Base-by-base conservation (phyloP, 2,329 filamentous ascomycete genomes). In the Bipolaris cookei region DNA sequence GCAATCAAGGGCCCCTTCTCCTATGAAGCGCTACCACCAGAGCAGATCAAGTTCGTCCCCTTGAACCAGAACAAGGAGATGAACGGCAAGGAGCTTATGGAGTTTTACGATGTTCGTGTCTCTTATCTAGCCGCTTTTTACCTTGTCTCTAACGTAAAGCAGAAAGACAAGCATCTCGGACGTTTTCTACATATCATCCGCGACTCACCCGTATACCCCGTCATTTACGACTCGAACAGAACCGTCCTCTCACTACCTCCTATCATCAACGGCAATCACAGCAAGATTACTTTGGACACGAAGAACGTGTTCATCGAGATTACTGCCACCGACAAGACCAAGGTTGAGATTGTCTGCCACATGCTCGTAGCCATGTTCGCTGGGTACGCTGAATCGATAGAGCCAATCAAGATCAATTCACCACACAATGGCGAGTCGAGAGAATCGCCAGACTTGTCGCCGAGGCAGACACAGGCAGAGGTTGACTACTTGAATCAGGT, bases 321-420 rank as follows among this genome's bases (percentile, higher is more conserved):
- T 70, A 99, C 95, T 6, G 96, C 93, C 38, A 94, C 92, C 38
- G 95, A 99, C 76, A 88, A 90, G 74, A 99, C 96, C 25, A 99
- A 99, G 82, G 85, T 98, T 42, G 93, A 97, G 68, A 91, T 99
- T 64, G 94, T 97, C 59, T 91, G 90, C 79, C 92, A 96, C 76
- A 97, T 97, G 74, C 89, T 99, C 76, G 91, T 97, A 39, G 87
- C 94, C 71, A 99, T 99, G 94, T 99, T 99, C 84, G 96, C 91
- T 43, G 85, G 88, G 73, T 97, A 98, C 80, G 93, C 91, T 72
- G 91, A 97, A 73, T 95, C 92, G 49, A 87, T 99, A 67, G 95
- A 99, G 79, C 93, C 95, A 4, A 88, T 99, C 69, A 89, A 94
- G 77, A 91, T 99, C 70, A 84, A 95, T 58, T 98, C 95, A 8